These are phyloP conservation scores for Peltaster fructicola DNA, from an alignment of 2,329 filamentous ascomycete genomes.

Conservation along the genomic window DNA sequence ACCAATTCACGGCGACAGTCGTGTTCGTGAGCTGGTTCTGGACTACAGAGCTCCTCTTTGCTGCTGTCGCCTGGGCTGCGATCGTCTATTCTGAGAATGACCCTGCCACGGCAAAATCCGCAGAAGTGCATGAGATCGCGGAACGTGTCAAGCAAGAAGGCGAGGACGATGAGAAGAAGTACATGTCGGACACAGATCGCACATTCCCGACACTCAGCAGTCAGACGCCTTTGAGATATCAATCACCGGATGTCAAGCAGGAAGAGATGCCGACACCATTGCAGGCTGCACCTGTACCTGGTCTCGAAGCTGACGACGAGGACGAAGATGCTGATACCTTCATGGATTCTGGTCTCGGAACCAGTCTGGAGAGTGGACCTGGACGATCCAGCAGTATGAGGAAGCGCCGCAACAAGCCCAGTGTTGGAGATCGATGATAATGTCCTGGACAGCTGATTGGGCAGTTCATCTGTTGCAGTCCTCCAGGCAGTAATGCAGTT, in stretches of 20 bases:
- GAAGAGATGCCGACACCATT: constrained; percentile 12
- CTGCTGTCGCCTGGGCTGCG: constrained; percentile 45
- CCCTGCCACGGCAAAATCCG: constrained; percentile 6
- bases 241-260: constrained; percentile 12
- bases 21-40: constrained; percentile 59
- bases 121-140: constrained; percentile 6
- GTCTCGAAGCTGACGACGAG: constrained; percentile 21
- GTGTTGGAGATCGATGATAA: constrained; percentile 3
- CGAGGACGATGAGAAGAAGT: constrained; percentile 7
- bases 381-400: constrained; percentile 15
- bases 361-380: constrained; percentile 27
- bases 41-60: constrained; percentile 51
- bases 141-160: constrained; percentile 11
- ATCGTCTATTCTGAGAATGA: constrained; percentile 26
- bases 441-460: too few relatives aligned
- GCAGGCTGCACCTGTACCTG: constrained; percentile 2
- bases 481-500: too few relatives aligned
- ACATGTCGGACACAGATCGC: constrained; percentile 29
- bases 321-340: constrained; percentile 28
- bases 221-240: constrained; percentile 23
- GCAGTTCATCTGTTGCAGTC: too few relatives aligned
- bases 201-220: constrained; percentile 31
- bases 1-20: constrained; percentile 52
- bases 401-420: constrained; percentile 10
- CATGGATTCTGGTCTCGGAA: constrained; percentile 31